phyloP scores from a whole-genome alignment of 352 stramenopile species.

The Phytophthora crassamura region DNA sequence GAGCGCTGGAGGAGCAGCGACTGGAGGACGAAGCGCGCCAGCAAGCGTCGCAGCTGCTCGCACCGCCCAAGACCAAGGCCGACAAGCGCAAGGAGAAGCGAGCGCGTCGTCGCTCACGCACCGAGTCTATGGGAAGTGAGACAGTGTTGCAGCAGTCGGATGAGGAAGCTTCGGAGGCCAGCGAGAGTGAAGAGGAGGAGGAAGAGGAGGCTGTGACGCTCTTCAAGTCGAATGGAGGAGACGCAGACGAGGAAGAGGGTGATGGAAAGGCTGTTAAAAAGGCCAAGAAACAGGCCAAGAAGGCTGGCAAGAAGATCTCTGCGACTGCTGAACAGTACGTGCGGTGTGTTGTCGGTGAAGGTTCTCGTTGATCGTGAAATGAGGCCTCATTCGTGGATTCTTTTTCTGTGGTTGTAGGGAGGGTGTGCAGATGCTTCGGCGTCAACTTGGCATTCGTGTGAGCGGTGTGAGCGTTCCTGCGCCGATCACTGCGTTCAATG shows the following conservation, averaged over 20 bases:
- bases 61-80: constrained; percentile 52
- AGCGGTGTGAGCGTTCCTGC: constrained; percentile 66
- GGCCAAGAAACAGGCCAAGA: constrained; percentile 37
- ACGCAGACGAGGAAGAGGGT: constrained; percentile 14
- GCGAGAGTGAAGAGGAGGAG: constrained; percentile 37
- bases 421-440: constrained; percentile 66
- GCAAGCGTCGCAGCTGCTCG: constrained; percentile 72
- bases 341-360: background rate
- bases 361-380: no score
- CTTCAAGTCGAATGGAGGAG: constrained; percentile 52
- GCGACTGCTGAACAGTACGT: constrained; percentile 36
- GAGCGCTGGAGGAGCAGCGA: constrained; percentile 73
- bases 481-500: constrained; percentile 77
- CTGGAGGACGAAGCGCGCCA: constrained; percentile 73
- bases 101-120: constrained; percentile 46
- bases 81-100: constrained; percentile 56
- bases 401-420: constrained; percentile 43
- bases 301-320: constrained; percentile 30
- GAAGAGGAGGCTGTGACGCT: constrained; percentile 52
- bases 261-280: constrained; percentile 22
- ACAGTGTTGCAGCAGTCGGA: constrained; percentile 9
- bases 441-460: constrained; percentile 85
- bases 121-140: constrained; percentile 48
- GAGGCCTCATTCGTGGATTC: constrained; percentile 4
- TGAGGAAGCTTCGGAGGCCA: constrained; percentile 22